A percentile compares a stretch with the other conserved stretches of the same genome.
Conservation (phyloP, 495 filamentous ascomycete genomes). For the Neurospora sp. region DNA sequence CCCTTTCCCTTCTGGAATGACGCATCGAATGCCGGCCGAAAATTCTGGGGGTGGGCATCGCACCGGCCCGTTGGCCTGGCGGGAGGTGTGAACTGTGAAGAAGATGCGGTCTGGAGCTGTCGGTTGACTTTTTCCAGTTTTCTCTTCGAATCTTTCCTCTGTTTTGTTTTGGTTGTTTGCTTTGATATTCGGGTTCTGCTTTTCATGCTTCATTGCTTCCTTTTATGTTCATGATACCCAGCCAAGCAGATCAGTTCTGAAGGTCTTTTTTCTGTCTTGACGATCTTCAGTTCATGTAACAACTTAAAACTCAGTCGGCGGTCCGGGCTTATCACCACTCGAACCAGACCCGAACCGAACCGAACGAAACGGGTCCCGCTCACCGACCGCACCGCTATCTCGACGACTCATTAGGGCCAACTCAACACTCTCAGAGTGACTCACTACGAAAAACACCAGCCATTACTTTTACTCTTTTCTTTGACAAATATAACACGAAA, state of each 20-base stretch:
- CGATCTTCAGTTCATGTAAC: not conserved
- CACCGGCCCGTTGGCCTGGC: no score
- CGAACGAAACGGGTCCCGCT: not conserved
- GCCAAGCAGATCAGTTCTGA: not conserved
- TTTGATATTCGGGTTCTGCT: not conserved
- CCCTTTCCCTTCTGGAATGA: not conserved
- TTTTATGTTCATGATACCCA: not conserved
- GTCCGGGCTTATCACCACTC: not conserved
- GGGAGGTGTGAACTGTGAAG: no score
- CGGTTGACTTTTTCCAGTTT: not conserved
- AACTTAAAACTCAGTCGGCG: not conserved
- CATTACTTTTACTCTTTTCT: not conserved
- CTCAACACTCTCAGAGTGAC: not conserved
- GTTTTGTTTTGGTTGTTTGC: not conserved
- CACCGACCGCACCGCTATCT: not conserved
- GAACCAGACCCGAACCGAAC: not conserved
- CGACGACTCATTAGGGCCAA: not conserved
- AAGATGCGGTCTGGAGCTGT: not conserved
- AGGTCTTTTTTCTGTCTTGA: no score
- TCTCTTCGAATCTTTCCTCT: not conserved
- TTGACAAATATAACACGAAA: not conserved
- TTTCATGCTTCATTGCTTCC: not conserved
- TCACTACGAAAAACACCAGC: not conserved
- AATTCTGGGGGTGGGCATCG: not conserved
- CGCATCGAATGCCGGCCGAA: not conserved